Evolutionary conservation across 148 eudicot genomes (phyloP).

Genomic region (Amaranthus cruentus): DNA sequence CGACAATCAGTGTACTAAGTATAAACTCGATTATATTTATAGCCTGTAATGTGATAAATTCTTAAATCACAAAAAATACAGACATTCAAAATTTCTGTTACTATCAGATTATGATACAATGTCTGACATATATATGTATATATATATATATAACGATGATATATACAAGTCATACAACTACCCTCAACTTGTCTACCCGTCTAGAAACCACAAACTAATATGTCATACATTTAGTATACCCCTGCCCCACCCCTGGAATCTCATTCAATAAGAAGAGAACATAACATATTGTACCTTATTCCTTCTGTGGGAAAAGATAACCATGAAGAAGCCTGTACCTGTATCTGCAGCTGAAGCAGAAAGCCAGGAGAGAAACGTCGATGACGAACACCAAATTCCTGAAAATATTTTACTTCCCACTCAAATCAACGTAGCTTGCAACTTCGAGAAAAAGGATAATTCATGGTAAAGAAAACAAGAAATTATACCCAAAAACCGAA

Average conservation of each 20-base stretch:
- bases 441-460: constrained; percentile 43
- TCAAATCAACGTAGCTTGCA: constrained; percentile 20
- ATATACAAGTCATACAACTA: constrained; percentile 15
- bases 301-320: neutral
- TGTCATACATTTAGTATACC: constrained; percentile 17
- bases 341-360: constrained; percentile 18
- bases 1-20: constrained; percentile 10
- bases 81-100: neutral
- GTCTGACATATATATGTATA: neutral
- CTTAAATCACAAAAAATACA: neutral
- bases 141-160: neutral
- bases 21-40: constrained; percentile 7
- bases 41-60: neutral
- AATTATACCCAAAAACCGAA: neutral
- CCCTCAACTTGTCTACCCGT: constrained; percentile 17
- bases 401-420: constrained; percentile 30
- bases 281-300: neutral
- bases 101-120: constrained; percentile 12
- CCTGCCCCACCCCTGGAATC: constrained; percentile 18
- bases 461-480: constrained; percentile 38
- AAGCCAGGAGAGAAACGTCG: constrained; percentile 23
- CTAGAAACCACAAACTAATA: constrained; percentile 16
- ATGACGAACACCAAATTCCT: constrained; percentile 18
- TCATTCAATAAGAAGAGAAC: constrained; percentile 15
- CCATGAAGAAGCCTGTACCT: constrained; percentile 18